Evolutionary conservation across 2,329 filamentous ascomycete species (phyloP), one percentile per base, ranked within the genome.

Genomic region (Epichloe sylvatica): DNA sequence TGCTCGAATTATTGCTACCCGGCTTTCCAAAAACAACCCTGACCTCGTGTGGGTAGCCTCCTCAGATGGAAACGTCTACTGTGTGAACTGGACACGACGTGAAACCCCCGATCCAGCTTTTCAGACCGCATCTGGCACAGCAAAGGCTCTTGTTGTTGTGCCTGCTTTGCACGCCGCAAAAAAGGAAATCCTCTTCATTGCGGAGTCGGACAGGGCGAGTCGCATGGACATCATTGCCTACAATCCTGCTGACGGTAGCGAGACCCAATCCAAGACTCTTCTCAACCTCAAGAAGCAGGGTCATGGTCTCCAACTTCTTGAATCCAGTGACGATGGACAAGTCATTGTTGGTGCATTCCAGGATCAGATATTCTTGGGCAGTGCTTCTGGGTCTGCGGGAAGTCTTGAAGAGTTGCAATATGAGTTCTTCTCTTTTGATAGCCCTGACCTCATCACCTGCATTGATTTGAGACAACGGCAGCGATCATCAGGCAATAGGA

Each of bases 401-500:
- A 56, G 43, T 5, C 48, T 65, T 8, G 58, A 61, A 6, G 53
- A 60, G 12, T 51, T 66, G 19, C 65, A 67, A 39, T 81, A 76
- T 59, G 73, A 79, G 44, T 77, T 81, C 57, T 75, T 73, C 54
- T 72, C 73, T 15, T 75, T 83, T 51, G 75, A 80, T 49, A 67
- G 71, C 15, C 75, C 78, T 3, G 80, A 86, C 55, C 73, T 77
- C 40, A 76, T 90, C 47, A 80, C 78, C 30, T 81, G 78, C 52
- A 67, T 88, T 42, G 83, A 92, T 59, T 62, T 85, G 47, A 75
- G 78, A 54, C 66, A 70, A 54, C 62, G 60, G 41, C 38, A 51
- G 7, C 57, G 55, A 49, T 48, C 49, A 9, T 34, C 52, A 46
- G 52, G 53, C n/a, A 49, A 52, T 50, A 62, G 57, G 50, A 59